Evolutionary conservation across 2,329 filamentous ascomycete species (phyloP).

Genomic region (Seiridium unicorne): DNA sequence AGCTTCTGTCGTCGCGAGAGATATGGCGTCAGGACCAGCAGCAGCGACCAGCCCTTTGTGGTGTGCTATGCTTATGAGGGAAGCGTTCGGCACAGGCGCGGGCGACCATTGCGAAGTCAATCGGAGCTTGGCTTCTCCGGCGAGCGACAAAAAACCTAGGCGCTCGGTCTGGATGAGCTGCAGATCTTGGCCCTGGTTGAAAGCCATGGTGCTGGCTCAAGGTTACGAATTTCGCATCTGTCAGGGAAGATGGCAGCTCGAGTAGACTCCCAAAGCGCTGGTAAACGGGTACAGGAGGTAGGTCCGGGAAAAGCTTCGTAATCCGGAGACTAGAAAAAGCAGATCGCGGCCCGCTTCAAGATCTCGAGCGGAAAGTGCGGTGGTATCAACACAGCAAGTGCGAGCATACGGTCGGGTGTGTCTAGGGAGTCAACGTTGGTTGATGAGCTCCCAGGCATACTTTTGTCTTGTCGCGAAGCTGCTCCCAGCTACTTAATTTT

Average conservation of each 20-base stretch:
- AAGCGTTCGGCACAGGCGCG: constrained; percentile 73
- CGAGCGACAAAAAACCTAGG: constrained; percentile 78
- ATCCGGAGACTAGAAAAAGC: background rate
- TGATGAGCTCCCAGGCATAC: background rate
- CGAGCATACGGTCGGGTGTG: no score
- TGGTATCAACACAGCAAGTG: background rate
- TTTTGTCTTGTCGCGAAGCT: background rate
- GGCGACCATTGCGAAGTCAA: constrained; percentile 77
- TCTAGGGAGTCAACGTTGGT: no score
- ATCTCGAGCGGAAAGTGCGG: background rate
- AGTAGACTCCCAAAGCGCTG: background rate
- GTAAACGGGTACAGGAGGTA: background rate
- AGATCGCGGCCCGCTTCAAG: background rate
- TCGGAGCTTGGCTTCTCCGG: constrained; percentile 79
- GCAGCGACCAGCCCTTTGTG: constrained; percentile 80
- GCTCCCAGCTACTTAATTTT: constrained; percentile 3
- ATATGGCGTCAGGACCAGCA: constrained; percentile 76
- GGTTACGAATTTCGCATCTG: background rate
- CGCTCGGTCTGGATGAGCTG: constrained; percentile 81
- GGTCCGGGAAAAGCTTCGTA: background rate
- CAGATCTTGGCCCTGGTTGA: constrained; percentile 63
- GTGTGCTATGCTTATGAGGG: constrained; percentile 80
- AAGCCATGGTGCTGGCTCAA: constrained; percentile 7
- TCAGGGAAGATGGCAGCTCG: background rate
- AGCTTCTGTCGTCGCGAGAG: constrained; percentile 73